phyloP scores from a whole-genome alignment of 176 grass and related monocot genomes.

The Musa troglodytarum region DNA sequence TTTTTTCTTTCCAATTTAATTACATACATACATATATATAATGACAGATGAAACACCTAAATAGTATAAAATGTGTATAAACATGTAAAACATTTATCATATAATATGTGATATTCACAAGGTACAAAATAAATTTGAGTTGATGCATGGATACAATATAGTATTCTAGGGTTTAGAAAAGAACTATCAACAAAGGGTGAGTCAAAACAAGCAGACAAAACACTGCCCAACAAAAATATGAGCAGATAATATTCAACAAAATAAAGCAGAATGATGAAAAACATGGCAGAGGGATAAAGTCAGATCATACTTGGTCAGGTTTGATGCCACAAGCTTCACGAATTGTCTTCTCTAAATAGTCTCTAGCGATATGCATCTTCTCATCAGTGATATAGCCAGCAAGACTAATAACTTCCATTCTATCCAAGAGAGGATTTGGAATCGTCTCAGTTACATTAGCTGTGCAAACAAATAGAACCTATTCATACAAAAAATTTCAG shows the following conservation, averaged over 20 bases:
- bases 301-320: constrained; percentile 58
- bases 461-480: constrained; percentile 99
- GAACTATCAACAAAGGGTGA: neutral
- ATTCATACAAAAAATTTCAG: neutral
- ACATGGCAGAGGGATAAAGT: neutral
- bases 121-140: neutral
- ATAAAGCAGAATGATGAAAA: neutral
- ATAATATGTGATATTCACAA: neutral
- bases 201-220: neutral
- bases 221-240: neutral
- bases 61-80: neutral
- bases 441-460: constrained; percentile 95
- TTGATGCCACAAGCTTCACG: constrained; percentile 86
- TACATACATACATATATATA: neutral
- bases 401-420: constrained; percentile 94
- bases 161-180: neutral
- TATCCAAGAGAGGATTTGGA: constrained; percentile 94
- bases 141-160: neutral
- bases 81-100: too few species aligned
- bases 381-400: constrained; percentile 99
- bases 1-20: too few species aligned
- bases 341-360: constrained; percentile 85
- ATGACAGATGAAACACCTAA: neutral
- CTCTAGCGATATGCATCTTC: constrained; percentile 97
- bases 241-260: neutral